These are phyloP conservation scores for Myriosclerotinia scirpicola DNA, from an alignment of 2,329 filamentous ascomycete genomes.

Conservation along the genomic window DNA sequence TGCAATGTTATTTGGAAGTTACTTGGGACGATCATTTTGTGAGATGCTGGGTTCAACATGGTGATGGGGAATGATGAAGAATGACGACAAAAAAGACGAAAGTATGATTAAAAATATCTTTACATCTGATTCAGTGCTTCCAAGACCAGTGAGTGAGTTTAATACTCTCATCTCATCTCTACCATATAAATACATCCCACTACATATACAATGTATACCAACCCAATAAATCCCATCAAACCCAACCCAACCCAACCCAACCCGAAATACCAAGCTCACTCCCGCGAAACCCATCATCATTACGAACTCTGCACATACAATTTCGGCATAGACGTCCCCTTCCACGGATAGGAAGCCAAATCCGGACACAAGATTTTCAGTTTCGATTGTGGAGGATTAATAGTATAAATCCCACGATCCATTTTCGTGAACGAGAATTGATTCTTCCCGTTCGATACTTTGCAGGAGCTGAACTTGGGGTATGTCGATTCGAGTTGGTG, in stretches of 20 bases:
- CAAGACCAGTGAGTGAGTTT: not conserved
- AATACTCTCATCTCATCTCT: not conserved
- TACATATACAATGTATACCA: not conserved
- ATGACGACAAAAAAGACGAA: not conserved
- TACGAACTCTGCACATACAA: constrained; percentile 3
- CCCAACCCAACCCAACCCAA: not conserved
- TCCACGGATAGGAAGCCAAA: constrained; percentile 16
- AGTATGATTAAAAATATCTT: not conserved
- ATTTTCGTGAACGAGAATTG: constrained; percentile 14
- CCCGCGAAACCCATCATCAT: not conserved
- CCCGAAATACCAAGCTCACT: not conserved
- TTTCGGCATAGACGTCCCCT: constrained; percentile 8
- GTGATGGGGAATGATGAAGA: not conserved
- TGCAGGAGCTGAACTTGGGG: constrained; percentile 2
- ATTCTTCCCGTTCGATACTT: constrained; percentile 4
- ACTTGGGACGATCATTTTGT: not conserved
- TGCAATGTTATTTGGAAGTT: not conserved
- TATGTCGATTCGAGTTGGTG: constrained; percentile 14
- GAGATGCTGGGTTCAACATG: not conserved
- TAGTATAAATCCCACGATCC: constrained; percentile 5
- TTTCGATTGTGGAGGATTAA: constrained; percentile 2
- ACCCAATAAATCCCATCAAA: not conserved
- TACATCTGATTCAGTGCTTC: not conserved
- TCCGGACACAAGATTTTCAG: constrained; percentile 9
- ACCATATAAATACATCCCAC: not conserved